Percentiles rank a stretch among this genome's conserved stretches.
Conservation (phyloP, 371 early-diverging fungal species). For the Mortierella sp. region DNA sequence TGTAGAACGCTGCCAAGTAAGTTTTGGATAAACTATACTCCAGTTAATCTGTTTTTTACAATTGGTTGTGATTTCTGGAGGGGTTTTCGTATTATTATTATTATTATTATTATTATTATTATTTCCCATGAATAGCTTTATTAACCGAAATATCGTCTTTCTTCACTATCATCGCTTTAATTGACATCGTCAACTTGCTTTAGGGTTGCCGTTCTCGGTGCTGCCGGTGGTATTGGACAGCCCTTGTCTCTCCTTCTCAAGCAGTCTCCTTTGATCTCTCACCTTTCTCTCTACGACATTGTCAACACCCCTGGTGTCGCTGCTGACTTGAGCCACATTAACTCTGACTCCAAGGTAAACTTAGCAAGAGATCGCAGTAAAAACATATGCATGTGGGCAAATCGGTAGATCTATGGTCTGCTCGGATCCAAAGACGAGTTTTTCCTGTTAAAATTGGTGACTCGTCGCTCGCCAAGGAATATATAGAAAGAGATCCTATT, state of each 20-base stretch:
- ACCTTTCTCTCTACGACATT: constrained; percentile 95
- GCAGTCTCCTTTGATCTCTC: constrained; percentile 84
- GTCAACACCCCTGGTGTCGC: constrained; percentile 98
- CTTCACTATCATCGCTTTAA: not conserved
- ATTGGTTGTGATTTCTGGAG: not conserved
- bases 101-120: too few species aligned
- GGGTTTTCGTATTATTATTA: too few species aligned
- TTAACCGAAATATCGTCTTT: not conserved
- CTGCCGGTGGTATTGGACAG: constrained; percentile 95
- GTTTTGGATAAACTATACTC: not conserved
- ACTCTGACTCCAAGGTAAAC: constrained; percentile 85
- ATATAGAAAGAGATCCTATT: not conserved
- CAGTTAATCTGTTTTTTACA: not conserved
- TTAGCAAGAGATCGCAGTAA: not conserved
- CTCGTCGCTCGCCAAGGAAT: not conserved
- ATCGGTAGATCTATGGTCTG: not conserved
- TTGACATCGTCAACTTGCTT: constrained; percentile 7
- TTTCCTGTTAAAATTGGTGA: too few species aligned
- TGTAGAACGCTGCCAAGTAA: constrained; percentile 58
- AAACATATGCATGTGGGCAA: not conserved
- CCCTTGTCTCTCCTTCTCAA: constrained; percentile 91
- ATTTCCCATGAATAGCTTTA: not conserved
- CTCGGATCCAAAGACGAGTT: too few species aligned
- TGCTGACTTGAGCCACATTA: constrained; percentile 98
- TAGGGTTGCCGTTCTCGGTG: constrained; percentile 92